Percentiles rank a stretch among this genome's conserved stretches.
phyloP scores from a whole-genome alignment of 2,329 filamentous ascomycete species.

The Trichoderma koningii region DNA sequence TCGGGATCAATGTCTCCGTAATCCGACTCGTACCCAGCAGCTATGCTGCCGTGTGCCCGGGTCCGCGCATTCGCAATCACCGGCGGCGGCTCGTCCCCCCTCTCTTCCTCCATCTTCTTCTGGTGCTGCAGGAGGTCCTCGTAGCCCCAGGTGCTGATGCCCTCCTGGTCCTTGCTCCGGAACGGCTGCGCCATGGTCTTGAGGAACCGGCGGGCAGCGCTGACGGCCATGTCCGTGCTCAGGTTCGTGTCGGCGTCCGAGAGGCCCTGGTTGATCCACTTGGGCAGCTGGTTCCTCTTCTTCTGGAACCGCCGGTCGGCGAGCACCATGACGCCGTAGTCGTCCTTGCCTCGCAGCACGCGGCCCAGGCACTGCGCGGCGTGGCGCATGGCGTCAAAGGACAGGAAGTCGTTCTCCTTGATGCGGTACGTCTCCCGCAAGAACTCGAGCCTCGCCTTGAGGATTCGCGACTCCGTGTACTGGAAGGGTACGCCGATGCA shows the following conservation, averaged over 20 bases:
- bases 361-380: slow-evolving; percentile 94
- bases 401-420: slow-evolving; percentile 94
- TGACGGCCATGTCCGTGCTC: slow-evolving; percentile 93
- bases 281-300: slow-evolving; percentile 86
- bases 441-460: slow-evolving; percentile 94
- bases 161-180: slow-evolving; percentile 78
- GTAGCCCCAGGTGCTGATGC: slow-evolving; percentile 88
- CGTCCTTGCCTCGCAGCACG: slow-evolving; percentile 92
- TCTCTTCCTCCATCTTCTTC: slow-evolving; percentile 70
- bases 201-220: slow-evolving; percentile 84
- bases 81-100: slow-evolving; percentile 55
- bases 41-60: slow-evolving; percentile 1
- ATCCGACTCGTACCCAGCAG: slow-evolving; percentile 54
- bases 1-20: slow-evolving; percentile 56
- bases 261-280: slow-evolving; percentile 93
- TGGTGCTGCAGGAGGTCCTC: slow-evolving; percentile 78
- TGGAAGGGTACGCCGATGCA: slow-evolving; percentile 98
- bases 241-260: slow-evolving; percentile 84
- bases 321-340: slow-evolving; percentile 99
- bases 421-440: slow-evolving; percentile 97
- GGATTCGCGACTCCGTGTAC: slow-evolving; percentile 95
- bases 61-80: slow-evolving; percentile 34
- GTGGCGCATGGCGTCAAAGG: slow-evolving; percentile 99
- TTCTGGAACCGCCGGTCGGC: slow-evolving; percentile 92
- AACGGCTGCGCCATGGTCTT: slow-evolving; percentile 92